These are phyloP conservation scores for Parafenestella ontariensis DNA, from an alignment of 2,329 filamentous ascomycete species.

Conservation along the genomic window DNA sequence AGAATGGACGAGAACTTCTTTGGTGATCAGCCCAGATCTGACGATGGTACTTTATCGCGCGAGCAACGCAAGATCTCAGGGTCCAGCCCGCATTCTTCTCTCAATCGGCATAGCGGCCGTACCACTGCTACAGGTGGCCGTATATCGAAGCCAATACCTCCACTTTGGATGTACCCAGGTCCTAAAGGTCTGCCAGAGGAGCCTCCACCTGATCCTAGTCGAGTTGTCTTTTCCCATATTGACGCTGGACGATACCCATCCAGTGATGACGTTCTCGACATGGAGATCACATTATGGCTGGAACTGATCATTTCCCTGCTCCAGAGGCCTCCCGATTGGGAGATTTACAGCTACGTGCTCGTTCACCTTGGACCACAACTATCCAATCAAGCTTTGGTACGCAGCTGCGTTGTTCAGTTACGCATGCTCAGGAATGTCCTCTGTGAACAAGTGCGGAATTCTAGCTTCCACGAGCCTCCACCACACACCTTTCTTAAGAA, in stretches of 20 bases:
- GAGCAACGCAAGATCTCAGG: constrained; percentile 41
- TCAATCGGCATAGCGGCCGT: constrained; percentile 39
- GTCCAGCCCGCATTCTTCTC: constrained; percentile 42
- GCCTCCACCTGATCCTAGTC: constrained; percentile 57
- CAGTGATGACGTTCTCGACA: constrained; percentile 51
- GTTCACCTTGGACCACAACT: constrained; percentile 87
- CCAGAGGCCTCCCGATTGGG: constrained; percentile 81
- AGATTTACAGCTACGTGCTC: constrained; percentile 88
- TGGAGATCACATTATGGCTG: constrained; percentile 69
- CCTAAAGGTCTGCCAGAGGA: constrained; percentile 62
- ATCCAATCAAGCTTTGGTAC: constrained; percentile 87
- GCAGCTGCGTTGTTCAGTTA: constrained; percentile 74
- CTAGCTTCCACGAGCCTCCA: constrained; percentile 82
- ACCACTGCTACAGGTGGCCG: constrained; percentile 33
- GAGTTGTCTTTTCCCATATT: constrained; percentile 58
- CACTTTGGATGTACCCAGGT: constrained; percentile 66
- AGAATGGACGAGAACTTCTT: constrained; percentile 49
- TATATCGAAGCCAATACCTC: constrained; percentile 41
- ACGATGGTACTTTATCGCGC: constrained; percentile 38
- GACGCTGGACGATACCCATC: constrained; percentile 45
- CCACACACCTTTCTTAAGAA: constrained; percentile 79
- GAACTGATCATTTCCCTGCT: constrained; percentile 77
- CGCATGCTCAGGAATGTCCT: constrained; percentile 76
- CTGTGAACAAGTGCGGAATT: constrained; percentile 82
- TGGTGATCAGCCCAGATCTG: constrained; percentile 31